Conservation (phyloP, 2,329 filamentous ascomycete species). For the Dactylonectria macrodidyma region DNA sequence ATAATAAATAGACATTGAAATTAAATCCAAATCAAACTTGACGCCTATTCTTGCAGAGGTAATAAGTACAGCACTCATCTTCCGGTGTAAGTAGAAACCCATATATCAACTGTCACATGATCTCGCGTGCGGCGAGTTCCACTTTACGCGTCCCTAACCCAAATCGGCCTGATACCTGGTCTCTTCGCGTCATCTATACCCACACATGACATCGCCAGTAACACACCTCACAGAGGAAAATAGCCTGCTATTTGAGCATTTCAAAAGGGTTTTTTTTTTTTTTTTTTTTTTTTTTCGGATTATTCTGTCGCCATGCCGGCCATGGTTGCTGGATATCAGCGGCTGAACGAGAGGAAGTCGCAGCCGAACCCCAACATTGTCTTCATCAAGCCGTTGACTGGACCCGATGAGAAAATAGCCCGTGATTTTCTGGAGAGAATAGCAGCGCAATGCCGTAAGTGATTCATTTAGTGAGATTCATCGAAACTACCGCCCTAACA, state of each 20-base stretch:
- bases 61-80: not conserved
- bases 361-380: constrained; percentile 85
- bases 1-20: constrained; percentile 2
- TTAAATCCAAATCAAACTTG: not conserved
- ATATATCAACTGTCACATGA: constrained; percentile 29
- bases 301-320: not conserved
- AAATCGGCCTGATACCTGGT: not conserved
- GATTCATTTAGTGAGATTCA: not conserved
- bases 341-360: constrained; percentile 81
- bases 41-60: not conserved
- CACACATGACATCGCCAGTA: not conserved
- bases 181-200: constrained; percentile 15
- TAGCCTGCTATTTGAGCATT: not conserved
- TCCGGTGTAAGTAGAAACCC: not conserved
- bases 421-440: constrained; percentile 83
- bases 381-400: constrained; percentile 86
- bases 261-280: not conserved
- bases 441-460: constrained; percentile 81
- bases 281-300: not conserved
- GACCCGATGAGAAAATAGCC: constrained; percentile 72
- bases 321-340: constrained; percentile 85
- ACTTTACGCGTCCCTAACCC: not conserved
- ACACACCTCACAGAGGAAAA: not conserved
- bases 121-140: constrained; percentile 24
- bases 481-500: constrained; percentile 14